These are phyloP conservation scores for Pascua guehoae DNA, from an alignment of 1,284 basidiomycete species.

Conservation along the genomic window DNA sequence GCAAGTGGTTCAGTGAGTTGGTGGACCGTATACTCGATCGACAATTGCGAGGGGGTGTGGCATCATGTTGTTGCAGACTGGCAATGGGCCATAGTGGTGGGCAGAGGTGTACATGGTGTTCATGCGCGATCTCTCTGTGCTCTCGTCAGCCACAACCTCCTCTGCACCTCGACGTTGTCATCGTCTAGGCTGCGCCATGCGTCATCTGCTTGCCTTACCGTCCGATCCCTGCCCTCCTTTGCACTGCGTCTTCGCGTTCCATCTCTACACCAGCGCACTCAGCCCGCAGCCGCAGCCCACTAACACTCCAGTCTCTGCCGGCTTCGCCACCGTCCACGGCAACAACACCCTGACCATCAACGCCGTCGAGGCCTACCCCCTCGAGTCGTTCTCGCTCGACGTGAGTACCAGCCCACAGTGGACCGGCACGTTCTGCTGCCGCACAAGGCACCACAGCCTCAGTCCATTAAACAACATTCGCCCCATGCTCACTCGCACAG, in stretches of 20 bases:
- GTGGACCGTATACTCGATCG: background rate
- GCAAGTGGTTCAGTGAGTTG: slow-evolving; percentile 89
- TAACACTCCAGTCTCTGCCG: slow-evolving; percentile 76
- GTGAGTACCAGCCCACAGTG: slow-evolving; percentile 19
- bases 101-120: too few species aligned
- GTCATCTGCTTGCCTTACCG: too few species aligned
- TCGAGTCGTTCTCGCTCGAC: slow-evolving; percentile 65
- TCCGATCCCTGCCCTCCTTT: too few species aligned
- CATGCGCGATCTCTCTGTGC: too few species aligned
- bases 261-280: too few species aligned
- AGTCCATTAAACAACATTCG: background rate
- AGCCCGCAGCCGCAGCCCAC: background rate
- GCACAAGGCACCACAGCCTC: background rate
- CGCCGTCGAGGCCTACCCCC: slow-evolving; percentile 89
- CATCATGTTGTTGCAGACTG: background rate
- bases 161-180: background rate
- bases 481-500: slow-evolving; percentile 51
- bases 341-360: slow-evolving; percentile 97
- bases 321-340: slow-evolving; percentile 96
- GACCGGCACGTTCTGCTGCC: too few species aligned
- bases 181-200: too few species aligned
- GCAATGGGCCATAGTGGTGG: background rate
- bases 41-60: too few species aligned
- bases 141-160: background rate
- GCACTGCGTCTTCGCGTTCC: too few species aligned